phyloP scores from a whole-genome alignment of 345 rosid species.

The Acer yangbiense region DNA sequence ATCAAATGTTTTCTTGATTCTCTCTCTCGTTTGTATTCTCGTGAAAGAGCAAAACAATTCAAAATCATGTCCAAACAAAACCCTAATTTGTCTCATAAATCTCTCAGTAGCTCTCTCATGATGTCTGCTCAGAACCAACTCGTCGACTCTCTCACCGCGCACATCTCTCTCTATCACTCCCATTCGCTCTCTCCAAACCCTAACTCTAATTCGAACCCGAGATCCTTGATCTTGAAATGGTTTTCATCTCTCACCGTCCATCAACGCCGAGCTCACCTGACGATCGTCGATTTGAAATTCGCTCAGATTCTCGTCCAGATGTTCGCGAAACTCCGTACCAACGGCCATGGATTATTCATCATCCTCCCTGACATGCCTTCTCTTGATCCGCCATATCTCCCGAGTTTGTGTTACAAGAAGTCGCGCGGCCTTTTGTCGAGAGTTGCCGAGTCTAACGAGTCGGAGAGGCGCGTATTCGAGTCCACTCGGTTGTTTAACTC shows the following conservation, averaged over 20 bases:
- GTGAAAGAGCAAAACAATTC: background rate
- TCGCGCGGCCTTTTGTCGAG: slow-evolving; percentile 78
- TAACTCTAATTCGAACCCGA: slow-evolving; percentile 40
- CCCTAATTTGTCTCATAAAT: slow-evolving; percentile 24
- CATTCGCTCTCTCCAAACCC: slow-evolving; percentile 34
- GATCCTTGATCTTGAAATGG: slow-evolving; percentile 83
- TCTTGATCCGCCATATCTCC: slow-evolving; percentile 49
- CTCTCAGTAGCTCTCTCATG: slow-evolving; percentile 29
- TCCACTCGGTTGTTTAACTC: slow-evolving; percentile 69
- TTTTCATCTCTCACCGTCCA: slow-evolving; percentile 71
- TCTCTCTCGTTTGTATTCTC: too few species aligned
- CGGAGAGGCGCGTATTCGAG: slow-evolving; percentile 54
- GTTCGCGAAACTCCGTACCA: slow-evolving; percentile 58
- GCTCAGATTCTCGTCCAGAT: slow-evolving; percentile 69
- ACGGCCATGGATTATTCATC: slow-evolving; percentile 78
- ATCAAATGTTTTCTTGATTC: background rate
- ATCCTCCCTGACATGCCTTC: slow-evolving; percentile 84
- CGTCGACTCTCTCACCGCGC: slow-evolving; percentile 80
- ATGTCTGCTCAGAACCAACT: slow-evolving; percentile 56
- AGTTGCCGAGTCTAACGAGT: slow-evolving; percentile 53
- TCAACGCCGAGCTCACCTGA: slow-evolving; percentile 80
- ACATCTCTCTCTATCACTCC: slow-evolving; percentile 84
- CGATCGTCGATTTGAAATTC: slow-evolving; percentile 64
- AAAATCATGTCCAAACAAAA: slow-evolving; percentile 34
- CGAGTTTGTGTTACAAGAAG: slow-evolving; percentile 73